phyloP scores from a whole-genome alignment of 1,139 yeast species.

The Blastobotrys elegans region DNA sequence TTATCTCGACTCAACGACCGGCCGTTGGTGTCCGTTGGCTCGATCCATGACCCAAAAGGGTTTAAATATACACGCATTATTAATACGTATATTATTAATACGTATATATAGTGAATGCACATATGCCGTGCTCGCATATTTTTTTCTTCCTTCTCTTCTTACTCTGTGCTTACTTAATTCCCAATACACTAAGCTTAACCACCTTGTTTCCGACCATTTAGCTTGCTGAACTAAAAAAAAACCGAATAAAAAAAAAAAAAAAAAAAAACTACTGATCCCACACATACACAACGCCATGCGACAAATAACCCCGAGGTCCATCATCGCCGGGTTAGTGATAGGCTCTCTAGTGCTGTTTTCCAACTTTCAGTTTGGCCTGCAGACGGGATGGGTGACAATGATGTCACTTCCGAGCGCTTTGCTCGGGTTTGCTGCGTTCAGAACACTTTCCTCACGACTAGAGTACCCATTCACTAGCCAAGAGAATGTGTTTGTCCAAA shows the following conservation, averaged over 20 bases:
- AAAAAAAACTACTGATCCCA: no score
- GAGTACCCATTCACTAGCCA: constrained; percentile 67
- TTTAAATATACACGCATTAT: no score
- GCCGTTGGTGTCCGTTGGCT: no score
- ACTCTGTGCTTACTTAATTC: no score
- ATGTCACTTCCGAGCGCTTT: constrained; percentile 97
- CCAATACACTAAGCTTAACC: no score
- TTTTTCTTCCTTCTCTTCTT: no score
- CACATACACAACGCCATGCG: background rate
- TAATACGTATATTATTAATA: no score
- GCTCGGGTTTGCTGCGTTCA: constrained; percentile 78
- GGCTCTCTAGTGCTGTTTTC: constrained; percentile 81
- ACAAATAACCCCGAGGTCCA: constrained; percentile 69
- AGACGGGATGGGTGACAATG: constrained; percentile 99
- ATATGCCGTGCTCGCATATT: no score
- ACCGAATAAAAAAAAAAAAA: background rate
- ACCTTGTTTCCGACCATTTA: background rate
- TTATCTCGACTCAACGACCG: no score
- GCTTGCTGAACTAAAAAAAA: no score
- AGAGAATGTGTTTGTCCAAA: constrained; percentile 87
- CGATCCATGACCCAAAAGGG: no score
- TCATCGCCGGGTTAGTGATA: constrained; percentile 65
- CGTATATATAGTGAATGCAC: no score
- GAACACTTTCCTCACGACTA: constrained; percentile 42
- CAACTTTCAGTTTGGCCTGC: constrained; percentile 93